Base-by-base conservation (phyloP, 2,329 filamentous ascomycete species). In the Penicillium digitatum region DNA sequence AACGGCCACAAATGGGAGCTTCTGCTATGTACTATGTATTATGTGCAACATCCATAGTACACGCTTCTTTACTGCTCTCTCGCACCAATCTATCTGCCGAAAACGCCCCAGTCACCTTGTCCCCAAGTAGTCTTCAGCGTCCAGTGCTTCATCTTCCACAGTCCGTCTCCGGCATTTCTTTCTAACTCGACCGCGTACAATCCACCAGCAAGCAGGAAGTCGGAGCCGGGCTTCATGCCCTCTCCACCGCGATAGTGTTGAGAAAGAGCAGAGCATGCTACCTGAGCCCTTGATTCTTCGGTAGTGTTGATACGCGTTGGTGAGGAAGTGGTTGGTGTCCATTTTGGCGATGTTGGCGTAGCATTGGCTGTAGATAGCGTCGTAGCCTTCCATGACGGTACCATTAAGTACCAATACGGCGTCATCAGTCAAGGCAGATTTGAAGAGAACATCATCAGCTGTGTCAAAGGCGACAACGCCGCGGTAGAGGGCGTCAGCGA, bases 61-160 rank as follows among this genome's bases (percentile, higher is more conserved):
- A 2, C 34, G n/a, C 3, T 18, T 3, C n/a, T 18, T 4, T 18
- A 16, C n/a, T 37, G 9, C 6, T 18, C n/a, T 37, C 10, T 1
- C 18, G 3, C n/a, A 10, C 34, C 5, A 18, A 37, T 18, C n/a
- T 37, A 37, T 37, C 18, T 37, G 9, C n/a, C n/a, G 9, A 37
- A 37, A 37, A 37, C 34, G n/a, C n/a, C n/a, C 34, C 43, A 47
- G 31, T 63, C 60, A 2, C 63, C 62, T 27, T 62, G 52, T 35
- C 47, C 61, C 72, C 73, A 75, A 11, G 65, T 60, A 49, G 66
- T 31, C 39, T 72, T 61, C 37, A 72, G 46, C 24, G 54, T 61
- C 60, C 60, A 72, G 18, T 63, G 58, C 62, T 65, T 67, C 18
- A 70, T 66, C 64, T 69, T 74, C 73, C 72, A 75, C 52, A 70